Percentiles rank a stretch among this genome's conserved stretches.
phyloP scores from a whole-genome alignment of 768 basidiomycete species.

The Boletus vermiculosoides region DNA sequence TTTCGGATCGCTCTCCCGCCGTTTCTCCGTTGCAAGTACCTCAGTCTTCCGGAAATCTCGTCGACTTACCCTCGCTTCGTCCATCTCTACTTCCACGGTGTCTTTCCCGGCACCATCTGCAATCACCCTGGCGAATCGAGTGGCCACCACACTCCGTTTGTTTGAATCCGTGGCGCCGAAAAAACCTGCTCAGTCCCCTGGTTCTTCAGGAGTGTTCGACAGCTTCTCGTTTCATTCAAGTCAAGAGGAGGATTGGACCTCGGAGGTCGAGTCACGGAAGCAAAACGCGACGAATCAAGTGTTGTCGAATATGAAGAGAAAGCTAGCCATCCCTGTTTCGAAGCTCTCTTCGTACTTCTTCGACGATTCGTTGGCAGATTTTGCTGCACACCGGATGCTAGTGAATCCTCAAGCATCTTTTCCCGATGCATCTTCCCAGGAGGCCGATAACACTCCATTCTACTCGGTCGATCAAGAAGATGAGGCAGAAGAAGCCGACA shows the following conservation, averaged over 20 bases:
- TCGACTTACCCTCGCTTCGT: neutral
- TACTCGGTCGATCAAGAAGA: constrained; percentile 5
- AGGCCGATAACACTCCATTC: neutral
- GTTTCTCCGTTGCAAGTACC: neutral
- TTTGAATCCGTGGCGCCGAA: neutral
- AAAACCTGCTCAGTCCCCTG: neutral
- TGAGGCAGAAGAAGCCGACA: neutral
- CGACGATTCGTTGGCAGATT: neutral
- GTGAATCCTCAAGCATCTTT: neutral
- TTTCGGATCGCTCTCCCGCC: neutral
- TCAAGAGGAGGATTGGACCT: constrained; percentile 8
- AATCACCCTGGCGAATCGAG: neutral
- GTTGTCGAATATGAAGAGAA: constrained; percentile 4
- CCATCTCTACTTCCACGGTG: neutral
- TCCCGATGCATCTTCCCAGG: neutral
- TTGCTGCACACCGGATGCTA: neutral
- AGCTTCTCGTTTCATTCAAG: constrained; percentile 7
- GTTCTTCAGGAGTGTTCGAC: constrained; percentile 11
- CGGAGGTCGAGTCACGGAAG: constrained; percentile 6
- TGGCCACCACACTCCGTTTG: neutral
- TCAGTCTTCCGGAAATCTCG: neutral
- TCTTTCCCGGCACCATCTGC: neutral
- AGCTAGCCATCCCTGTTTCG: constrained; percentile 4
- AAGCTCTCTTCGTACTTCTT: constrained; percentile 5
- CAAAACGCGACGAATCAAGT: neutral